A percentile compares a stretch with the other conserved stretches of the same genome.
These are phyloP conservation scores for Fonsecaea pugnacius DNA, from an alignment of 2,329 filamentous ascomycete species.

Conservation along the genomic window DNA sequence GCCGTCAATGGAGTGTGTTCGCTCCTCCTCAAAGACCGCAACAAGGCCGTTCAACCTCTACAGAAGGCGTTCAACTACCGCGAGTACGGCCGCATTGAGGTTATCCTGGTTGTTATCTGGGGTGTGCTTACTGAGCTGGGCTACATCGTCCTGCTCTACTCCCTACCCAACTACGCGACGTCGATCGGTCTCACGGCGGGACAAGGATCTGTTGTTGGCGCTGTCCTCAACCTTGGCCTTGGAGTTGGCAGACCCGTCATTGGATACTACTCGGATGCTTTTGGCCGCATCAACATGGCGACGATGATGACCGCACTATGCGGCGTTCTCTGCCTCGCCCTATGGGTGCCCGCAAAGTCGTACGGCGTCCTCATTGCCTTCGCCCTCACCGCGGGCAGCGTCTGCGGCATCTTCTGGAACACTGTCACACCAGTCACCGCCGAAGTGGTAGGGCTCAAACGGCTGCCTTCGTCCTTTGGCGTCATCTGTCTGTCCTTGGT, in stretches of 20 bases:
- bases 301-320: constrained; percentile 46
- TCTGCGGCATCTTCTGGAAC: constrained; percentile 45
- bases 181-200: constrained; percentile 47
- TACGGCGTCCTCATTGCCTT: constrained; percentile 53
- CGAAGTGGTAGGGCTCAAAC: constrained; percentile 33
- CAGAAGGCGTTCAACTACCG: constrained; percentile 34
- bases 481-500: constrained; percentile 32
- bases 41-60: constrained; percentile 33
- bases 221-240: constrained; percentile 54
- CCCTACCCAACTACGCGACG: constrained; percentile 52
- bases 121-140: constrained; percentile 53
- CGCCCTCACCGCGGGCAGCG: constrained; percentile 49
- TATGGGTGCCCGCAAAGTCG: constrained; percentile 53
- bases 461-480: constrained; percentile 32
- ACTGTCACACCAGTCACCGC: constrained; percentile 26
- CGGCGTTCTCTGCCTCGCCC: constrained; percentile 46
- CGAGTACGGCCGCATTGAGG: constrained; percentile 34
- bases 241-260: constrained; percentile 53
- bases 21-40: constrained; percentile 39
- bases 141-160: constrained; percentile 53
- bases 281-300: constrained; percentile 50
- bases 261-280: constrained; percentile 51
- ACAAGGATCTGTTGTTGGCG: constrained; percentile 49
- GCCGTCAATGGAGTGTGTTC: constrained; percentile 36
- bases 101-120: constrained; percentile 42